Base-by-base conservation (phyloP, 2,329 filamentous ascomycete genomes). In the Beauveria sp. region DNA sequence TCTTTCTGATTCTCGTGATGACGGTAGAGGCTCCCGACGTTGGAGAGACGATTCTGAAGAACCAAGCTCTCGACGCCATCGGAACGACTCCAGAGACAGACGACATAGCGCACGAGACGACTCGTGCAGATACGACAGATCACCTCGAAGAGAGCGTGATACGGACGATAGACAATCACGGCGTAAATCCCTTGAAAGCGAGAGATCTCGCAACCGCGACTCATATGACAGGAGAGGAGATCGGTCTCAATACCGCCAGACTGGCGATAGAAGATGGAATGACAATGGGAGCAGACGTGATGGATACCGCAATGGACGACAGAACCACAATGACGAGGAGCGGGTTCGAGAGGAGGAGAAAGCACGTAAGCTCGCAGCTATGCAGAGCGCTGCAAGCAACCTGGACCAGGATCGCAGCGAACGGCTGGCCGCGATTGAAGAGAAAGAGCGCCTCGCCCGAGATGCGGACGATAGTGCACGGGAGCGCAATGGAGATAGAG, bases 351-450 rank as follows among this genome's bases (percentile, higher is more conserved):
- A 81, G 22, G 81, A 84, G 24, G 85, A 88, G 64, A 79, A 80
- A n/a, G 84, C 85, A 14, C 80, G 82, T 26, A 90, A 85, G 70
- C 74, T 91, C 20, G 88, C 86, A 18, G 86, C 85, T 9, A 91
- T 92, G 89, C 87, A 90, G 70, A 81, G 82, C 20, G 87, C 85
- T 30, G 89, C 89, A 5, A 80, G 79, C 1, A 84, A 88, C 12
- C 77, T 96, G 53, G 89, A 93, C 67, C 70, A 78, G n/a, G 86
- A 89, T 66, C 85, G 91, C 37, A 83, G 84, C 65, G 80, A 82
- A 62, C 83, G 91, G 26, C 76, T 96, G 10, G 83, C 84, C 0
- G 84, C 84, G 1, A 75, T 92, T 20, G 85, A 84, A 26, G 83
- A 84, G 64, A 80, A 80, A 63, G 91, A 96, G 66, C 80, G 82